Base-by-base conservation (phyloP, 2,329 filamentous ascomycete species). In the Fusarium mexicanum region DNA sequence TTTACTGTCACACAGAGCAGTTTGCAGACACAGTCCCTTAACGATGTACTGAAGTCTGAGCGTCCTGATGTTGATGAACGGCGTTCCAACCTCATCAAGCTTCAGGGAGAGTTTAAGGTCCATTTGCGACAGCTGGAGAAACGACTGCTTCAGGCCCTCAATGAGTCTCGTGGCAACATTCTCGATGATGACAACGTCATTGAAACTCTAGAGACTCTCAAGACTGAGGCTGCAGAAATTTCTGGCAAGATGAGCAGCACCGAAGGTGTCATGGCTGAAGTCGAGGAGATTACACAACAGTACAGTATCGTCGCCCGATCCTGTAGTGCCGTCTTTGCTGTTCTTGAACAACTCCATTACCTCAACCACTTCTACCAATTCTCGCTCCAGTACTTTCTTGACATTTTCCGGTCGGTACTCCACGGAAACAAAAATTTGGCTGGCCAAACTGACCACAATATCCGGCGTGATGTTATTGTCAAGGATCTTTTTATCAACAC, bases 331-430 rank as follows among this genome's bases (percentile, higher is more conserved):
- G 96, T 99, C 47, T 99, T 98, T 82, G 95, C 97, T 38, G 94
- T 99, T 20, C 87, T 99, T 70, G 97, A 99, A 85, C 96, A 99
- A 83, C 90, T 99, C 66, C 96, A 98, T 83, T 97, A 98, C 81
- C 92, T 99, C 82, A 98, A 99, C 83, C 96, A 98, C 86, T 98
- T 98, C 85, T 99, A 99, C 84, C 97, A 98, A 82, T 99, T 99
- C 87, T 99, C 96, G 43, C 88, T 99, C 68, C 95, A 98, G 83
- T 99, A 98, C 85, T 99, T 99, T 85, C 90, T 98, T 63, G 94
- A 98, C 81, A 99, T 99, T 77, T 99, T 99, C 89, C 94, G 97
- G 81, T 91, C 93, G 11, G 96, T 99, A 13, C 88, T 99, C 44
- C 93, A 93, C 76, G 89, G 91, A 67, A 97, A 97, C 83, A 91